phyloP scores from a whole-genome alignment of 192 early-diverging fungal species.

The Mortierella hygrophila region DNA sequence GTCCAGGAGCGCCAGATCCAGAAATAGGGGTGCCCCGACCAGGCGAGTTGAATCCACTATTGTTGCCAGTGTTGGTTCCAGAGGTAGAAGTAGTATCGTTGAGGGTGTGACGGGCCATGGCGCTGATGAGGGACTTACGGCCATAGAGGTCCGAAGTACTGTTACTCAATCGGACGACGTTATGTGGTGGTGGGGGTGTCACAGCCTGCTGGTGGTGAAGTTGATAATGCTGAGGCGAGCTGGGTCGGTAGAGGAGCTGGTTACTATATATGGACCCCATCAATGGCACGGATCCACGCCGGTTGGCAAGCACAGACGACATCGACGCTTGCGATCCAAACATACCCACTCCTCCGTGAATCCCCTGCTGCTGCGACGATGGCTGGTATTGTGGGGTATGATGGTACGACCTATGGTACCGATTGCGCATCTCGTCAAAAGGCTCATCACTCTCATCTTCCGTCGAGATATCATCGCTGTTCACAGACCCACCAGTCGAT shows the following conservation, averaged over 20 bases:
- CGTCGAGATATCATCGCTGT: constrained; percentile 52
- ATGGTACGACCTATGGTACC: constrained; percentile 26
- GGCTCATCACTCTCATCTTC: constrained; percentile 53
- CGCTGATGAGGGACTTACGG: constrained; percentile 40
- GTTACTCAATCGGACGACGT: constrained; percentile 36
- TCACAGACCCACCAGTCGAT: constrained; percentile 38
- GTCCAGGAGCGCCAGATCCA: not conserved
- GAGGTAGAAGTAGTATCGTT: not conserved
- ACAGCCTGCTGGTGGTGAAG: constrained; percentile 19
- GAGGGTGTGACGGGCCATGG: constrained; percentile 38
- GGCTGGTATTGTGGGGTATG: not conserved
- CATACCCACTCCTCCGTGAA: not conserved
- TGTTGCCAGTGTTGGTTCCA: constrained; percentile 5
- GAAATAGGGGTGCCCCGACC: not conserved
- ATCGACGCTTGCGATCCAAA: constrained; percentile 3
- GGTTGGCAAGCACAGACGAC: constrained; percentile 16
- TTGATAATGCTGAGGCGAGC: constrained; percentile 8
- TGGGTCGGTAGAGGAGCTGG: constrained; percentile 30
- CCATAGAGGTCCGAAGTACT: constrained; percentile 53
- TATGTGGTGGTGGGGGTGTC: constrained; percentile 11
- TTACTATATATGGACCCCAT: constrained; percentile 57
- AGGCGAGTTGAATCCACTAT: constrained; percentile 9
- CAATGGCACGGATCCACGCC: constrained; percentile 46
- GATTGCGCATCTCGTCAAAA: constrained; percentile 39
- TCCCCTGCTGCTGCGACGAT: not conserved